Evolutionary conservation across 768 basidiomycete genomes (phyloP), one percentile per base, ranked within the genome.

Genomic region (Pseudohyphozyma bogoriensis): DNA sequence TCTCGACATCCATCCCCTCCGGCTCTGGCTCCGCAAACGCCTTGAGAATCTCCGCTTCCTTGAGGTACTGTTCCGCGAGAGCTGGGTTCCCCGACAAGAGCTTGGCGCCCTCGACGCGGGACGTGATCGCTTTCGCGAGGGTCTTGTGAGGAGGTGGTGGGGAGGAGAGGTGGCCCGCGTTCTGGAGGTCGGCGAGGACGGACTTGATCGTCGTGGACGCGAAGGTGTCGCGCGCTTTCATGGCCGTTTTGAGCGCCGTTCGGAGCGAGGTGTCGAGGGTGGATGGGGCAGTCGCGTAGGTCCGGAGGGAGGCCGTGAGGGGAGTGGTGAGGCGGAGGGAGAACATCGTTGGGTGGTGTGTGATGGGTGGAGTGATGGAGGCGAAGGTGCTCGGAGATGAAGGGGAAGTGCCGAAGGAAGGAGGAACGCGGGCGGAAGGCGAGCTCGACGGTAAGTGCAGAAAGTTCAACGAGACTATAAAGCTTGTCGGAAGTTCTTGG

Each of bases 161-260:
- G 22, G 54, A 56, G 29, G 60, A 56, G 20, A 29, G 16, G 57
- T 65, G 64, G 0, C 45, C 35, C 16, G 54, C 49, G 31, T 57
- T 59, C 40, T 61, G 57, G 31, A 65, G 32, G 44, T 65, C 64
- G 36, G 64, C 56, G 33, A 65, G 49, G 39, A 59, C 32, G 13
- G 64, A 65, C 64, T 65, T 65, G 57, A 65, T 55, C 20, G 57
- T 55, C n/a, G 12, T 2, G 53, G 58, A 9, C 50, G 22, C 8
- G 22, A 18, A 0, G 46, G 50, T 1, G 54, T 58, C 18, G 29
- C 64, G 13, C 1, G 60, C 64, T 13, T 61, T 50, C 64, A 65
- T 65, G 1, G 54, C 52, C 20, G 28, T 15, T 51, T 65, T 65
- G 49, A 65, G 49, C 0, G 64, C 60, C 2, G 60, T 28, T 2